These are phyloP conservation scores for Aureobasidium mangrovei DNA, from an alignment of 2,329 filamentous ascomycete species.

Conservation along the genomic window DNA sequence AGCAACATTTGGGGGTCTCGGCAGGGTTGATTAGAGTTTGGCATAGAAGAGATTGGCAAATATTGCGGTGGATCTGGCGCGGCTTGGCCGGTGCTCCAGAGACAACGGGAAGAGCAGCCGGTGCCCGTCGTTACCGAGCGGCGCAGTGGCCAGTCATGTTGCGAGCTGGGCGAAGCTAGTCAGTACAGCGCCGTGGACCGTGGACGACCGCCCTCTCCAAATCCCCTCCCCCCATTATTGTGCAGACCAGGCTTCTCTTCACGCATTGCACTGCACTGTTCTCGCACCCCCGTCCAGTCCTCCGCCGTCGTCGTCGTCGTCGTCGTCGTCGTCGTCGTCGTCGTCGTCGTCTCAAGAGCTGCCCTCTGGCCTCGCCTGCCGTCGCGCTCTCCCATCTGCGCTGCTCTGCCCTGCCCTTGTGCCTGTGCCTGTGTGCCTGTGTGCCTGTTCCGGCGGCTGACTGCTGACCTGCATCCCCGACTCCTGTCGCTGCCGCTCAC, in stretches of 20 bases:
- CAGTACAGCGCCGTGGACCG: not conserved
- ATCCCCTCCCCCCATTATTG: constrained; percentile 10
- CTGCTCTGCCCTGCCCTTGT: not conserved
- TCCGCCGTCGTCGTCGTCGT: not conserved
- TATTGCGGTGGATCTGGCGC: not conserved
- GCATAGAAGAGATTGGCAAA: not conserved
- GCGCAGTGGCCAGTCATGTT: not conserved
- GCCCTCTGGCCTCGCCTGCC: not conserved
- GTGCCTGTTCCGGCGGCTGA: not conserved
- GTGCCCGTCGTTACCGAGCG: constrained; percentile 8
- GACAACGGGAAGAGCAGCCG: not conserved
- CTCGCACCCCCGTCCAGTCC: constrained; percentile 4
- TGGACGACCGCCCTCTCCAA: constrained; percentile 5
- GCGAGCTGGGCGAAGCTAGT: not conserved
- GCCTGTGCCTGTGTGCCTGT: not conserved
- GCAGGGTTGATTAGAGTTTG: constrained; percentile 6
- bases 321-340: not conserved
- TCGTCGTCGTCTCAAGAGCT: not conserved
- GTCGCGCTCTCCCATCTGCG: not conserved
- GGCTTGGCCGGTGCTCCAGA: too few species aligned
- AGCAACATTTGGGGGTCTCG: not conserved
- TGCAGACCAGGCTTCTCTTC: not conserved
- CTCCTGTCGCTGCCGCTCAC: constrained; percentile 10
- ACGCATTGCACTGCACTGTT: not conserved
- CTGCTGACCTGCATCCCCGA: constrained; percentile 10